Evolutionary conservation across 257 asterid species (phyloP).

Genomic region (Solanum arcanum): DNA sequence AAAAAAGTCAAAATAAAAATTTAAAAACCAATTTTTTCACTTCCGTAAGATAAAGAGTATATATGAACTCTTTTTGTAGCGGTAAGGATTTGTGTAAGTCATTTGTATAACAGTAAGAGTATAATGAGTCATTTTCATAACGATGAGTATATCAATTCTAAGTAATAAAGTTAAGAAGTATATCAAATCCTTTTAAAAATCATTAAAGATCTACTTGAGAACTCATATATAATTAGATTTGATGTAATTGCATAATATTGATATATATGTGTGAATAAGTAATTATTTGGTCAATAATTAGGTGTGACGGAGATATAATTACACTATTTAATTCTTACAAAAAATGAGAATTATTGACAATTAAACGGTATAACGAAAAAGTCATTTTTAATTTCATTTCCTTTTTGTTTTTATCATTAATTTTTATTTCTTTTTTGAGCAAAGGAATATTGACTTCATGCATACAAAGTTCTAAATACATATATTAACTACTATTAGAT

Average conservation of each 20-base stretch:
- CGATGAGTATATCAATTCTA: background rate
- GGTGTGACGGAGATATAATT: background rate
- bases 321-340: background rate
- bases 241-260: background rate
- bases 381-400: too few species aligned
- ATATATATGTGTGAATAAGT: background rate
- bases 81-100: background rate
- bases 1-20: too few species aligned
- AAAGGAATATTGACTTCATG: too few species aligned
- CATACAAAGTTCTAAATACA: too few species aligned
- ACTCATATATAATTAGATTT: background rate
- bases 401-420: too few species aligned
- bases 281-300: background rate
- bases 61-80: background rate
- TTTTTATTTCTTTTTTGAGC: too few species aligned
- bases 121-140: too few species aligned
- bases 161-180: too few species aligned
- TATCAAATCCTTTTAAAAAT: background rate
- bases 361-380: background rate
- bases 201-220: background rate
- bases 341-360: background rate
- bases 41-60: too few species aligned
- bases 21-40: too few species aligned
- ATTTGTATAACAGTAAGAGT: background rate
- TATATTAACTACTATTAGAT: too few species aligned